Evolutionary conservation across 2,329 filamentous ascomycete genomes (phyloP).

Genomic region (Rhinocladiella similis): DNA sequence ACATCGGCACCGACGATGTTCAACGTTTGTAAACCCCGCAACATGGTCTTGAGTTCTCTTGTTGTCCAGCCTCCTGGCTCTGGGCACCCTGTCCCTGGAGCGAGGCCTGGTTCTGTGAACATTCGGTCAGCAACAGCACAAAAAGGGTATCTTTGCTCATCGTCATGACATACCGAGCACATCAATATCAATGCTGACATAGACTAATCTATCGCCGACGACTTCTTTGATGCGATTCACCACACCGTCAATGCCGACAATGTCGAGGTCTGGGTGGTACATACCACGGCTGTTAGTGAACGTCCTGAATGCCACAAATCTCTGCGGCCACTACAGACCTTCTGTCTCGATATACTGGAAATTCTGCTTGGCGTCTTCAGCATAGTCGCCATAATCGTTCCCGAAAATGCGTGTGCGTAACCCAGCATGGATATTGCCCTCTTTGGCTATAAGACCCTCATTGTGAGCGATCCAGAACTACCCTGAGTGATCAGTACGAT

Average conservation of each 20-base stretch:
- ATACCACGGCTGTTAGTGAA: no score
- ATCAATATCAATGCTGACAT: conserved; percentile 36
- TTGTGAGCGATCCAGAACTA: conserved; percentile 79
- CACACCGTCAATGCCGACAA: conserved; percentile 70
- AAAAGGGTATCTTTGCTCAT: conserved; percentile 2
- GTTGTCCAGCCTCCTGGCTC: conserved; percentile 29
- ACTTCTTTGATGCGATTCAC: conserved; percentile 67
- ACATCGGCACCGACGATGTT: conserved; percentile 30
- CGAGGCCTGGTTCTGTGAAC: conserved; percentile 31
- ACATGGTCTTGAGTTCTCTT: conserved; percentile 22
- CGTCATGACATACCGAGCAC: conserved; percentile 55
- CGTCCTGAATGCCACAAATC: no score
- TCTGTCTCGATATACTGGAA: background rate
- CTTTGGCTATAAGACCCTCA: conserved; percentile 70
- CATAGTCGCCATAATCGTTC: conserved; percentile 60
- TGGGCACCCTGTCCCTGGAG: conserved; percentile 32
- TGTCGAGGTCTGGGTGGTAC: conserved; percentile 67
- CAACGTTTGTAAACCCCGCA: conserved; percentile 20
- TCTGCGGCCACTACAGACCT: conserved; percentile 36
- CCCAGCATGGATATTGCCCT: conserved; percentile 78
- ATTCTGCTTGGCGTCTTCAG: conserved; percentile 56
- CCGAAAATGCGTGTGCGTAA: conserved; percentile 73
- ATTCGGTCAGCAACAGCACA: background rate
- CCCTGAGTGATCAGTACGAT: no score
- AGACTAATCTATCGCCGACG: conserved; percentile 62